These are phyloP conservation scores for Plasmodium relictum DNA, from an alignment of 169 alveolate genomes.

Conservation along the genomic window DNA sequence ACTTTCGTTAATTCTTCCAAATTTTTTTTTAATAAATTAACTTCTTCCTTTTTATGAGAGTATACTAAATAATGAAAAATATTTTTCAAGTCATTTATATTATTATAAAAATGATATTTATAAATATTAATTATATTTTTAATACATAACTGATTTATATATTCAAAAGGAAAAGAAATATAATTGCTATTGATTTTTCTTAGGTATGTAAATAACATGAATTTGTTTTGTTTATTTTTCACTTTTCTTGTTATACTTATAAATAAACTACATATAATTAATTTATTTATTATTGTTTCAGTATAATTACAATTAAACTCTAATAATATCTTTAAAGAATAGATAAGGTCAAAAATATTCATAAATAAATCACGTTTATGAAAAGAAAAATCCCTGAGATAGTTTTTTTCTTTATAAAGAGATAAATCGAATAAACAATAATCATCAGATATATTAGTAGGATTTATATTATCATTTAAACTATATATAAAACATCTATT, in stretches of 20 bases:
- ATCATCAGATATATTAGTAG: background rate
- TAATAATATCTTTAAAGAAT: slow-evolving; percentile 10
- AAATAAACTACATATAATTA: slow-evolving; percentile 19
- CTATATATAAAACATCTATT: slow-evolving; percentile 25
- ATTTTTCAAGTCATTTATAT: background rate
- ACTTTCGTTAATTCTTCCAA: slow-evolving; percentile 8
- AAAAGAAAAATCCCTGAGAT: slow-evolving; percentile 13
- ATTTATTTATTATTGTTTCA: slow-evolving; percentile 2
- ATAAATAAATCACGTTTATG: slow-evolving; percentile 31
- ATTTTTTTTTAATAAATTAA: background rate
- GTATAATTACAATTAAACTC: background rate
- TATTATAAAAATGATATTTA: background rate
- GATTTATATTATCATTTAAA: slow-evolving; percentile 17
- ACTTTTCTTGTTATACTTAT: slow-evolving; percentile 27
- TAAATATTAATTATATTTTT: slow-evolving; percentile 28
- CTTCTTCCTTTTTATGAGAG: slow-evolving; percentile 7
- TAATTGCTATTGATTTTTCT: slow-evolving; percentile 1
- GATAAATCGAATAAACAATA: slow-evolving; percentile 44
- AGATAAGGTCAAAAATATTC: slow-evolving; percentile 15
- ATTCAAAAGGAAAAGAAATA: slow-evolving; percentile 7
- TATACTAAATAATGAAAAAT: background rate
- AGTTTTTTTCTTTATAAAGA: background rate
- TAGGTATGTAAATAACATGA: slow-evolving; percentile 9
- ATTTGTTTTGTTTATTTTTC: slow-evolving; percentile 2
- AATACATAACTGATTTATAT: slow-evolving; percentile 37